Evolutionary conservation across 2,329 filamentous ascomycete species (phyloP).

Genomic region (Pseudopithomyces maydicus): DNA sequence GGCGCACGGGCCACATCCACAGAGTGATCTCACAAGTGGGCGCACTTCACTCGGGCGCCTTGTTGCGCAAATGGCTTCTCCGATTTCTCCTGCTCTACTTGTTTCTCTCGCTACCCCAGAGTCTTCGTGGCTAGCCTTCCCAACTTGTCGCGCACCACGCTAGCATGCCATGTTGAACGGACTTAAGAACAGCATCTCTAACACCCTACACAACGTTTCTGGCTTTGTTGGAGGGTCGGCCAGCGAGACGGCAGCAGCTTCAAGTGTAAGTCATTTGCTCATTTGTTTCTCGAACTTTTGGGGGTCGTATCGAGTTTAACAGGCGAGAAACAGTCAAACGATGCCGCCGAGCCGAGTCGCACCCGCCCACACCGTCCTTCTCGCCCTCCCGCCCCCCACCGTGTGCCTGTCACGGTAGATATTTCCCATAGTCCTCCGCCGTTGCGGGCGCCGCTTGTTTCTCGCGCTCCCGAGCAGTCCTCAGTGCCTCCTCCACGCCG

Average conservation of each 20-base stretch:
- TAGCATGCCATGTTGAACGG: constrained; percentile 8
- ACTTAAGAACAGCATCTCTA: background rate
- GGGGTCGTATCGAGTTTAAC: background rate
- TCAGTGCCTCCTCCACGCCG: background rate
- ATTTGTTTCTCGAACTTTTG: background rate
- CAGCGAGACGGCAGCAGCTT: background rate
- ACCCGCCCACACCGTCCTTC: background rate
- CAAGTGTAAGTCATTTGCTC: background rate
- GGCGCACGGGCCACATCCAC: background rate
- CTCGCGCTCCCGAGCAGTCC: background rate
- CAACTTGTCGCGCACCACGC: background rate
- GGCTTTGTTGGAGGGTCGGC: constrained; percentile 1
- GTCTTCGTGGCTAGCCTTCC: background rate
- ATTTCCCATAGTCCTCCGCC: background rate
- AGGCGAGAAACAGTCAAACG: constrained; percentile 23
- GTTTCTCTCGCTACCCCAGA: background rate
- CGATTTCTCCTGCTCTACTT: background rate
- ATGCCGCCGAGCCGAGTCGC: constrained; percentile 18
- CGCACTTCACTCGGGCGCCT: constrained; percentile 1
- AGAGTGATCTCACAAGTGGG: background rate
- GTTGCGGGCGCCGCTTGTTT: background rate
- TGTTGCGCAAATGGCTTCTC: constrained; percentile 6
- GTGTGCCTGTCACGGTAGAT: background rate
- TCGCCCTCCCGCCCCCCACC: constrained; percentile 4
- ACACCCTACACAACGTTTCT: background rate